Evolutionary conservation across 331 rosid species (phyloP), one percentile per base, ranked within the genome.

Genomic region (Quercus lobata): DNA sequence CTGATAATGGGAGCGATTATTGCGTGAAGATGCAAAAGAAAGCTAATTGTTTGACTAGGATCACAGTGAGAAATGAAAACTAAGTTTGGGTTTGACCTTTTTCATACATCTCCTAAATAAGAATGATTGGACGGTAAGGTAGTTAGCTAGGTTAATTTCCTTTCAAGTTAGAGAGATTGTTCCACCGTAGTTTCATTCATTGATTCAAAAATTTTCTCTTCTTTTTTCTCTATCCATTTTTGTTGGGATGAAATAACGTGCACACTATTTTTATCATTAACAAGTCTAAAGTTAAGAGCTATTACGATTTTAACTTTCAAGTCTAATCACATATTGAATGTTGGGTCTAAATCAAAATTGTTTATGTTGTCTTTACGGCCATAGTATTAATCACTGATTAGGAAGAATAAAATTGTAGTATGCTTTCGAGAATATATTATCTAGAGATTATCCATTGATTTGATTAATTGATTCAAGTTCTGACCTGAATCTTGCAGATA

Each of bases 71-170:
- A 32, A 74, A 32, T 3, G 1, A 11, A n/a, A 77, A n/a, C 71
- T 4, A 54, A 30, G 41, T 22, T 5, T 0, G 29, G 61, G 76
- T 76, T 69, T 80, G 87, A 80, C 83, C 17, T 37, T 58, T 29
- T 68, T 54, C 19, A 17, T 22, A 41, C 18, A 52, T 24, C 3
- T 57, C 41, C 57, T 18, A 19, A 53, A 25, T 61, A 57, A 74
- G 78, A 77, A 66, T 55, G 80, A 84, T 78, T 41, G 85, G 80
- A 7, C 16, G 78, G 78, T 77, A 73, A 18, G 78, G 78, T 74
- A 24, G 88, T 78, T 81, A 22, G 24, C 24, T 22, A 71, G 62
- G 80, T 75, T 37, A 37, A 37, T 37, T 79, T 80, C 56, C 82
- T 76, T 72, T 84, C 82, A 80, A 72, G 69, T 65, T 56, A 12